Evolutionary conservation across 2,329 filamentous ascomycete genomes (phyloP), one percentile per base, ranked within the genome.

Genomic region (Botrytis deweyae): DNA sequence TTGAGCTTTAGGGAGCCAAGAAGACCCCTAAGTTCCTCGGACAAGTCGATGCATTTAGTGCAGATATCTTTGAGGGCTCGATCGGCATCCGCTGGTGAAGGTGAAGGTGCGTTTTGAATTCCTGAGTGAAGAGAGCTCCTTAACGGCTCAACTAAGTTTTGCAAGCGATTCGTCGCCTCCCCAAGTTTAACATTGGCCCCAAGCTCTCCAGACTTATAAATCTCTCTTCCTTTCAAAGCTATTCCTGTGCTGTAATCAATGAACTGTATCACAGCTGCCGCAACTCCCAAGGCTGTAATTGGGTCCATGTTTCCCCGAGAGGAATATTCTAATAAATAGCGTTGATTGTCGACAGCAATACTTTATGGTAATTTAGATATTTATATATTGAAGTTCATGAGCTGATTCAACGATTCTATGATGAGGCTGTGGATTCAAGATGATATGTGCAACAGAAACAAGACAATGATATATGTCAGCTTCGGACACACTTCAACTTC

Each of bases 331-430:
- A 46, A 25, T 0, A 10, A 52, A 52, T 25, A 0, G 4, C 10
- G 49, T 52, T 52, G 5, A 52, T n/a, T 46, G 6, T 9, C 20
- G 14, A 22, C 7, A 3, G 3, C 18, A 46, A 46, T 46, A 46
- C 18, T 46, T 49, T 58, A 16, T 33, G 0, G 1, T 3, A 58
- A 14, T 18, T 29, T 29, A 58, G n/a, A 33, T 16, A 1, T 7
- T 29, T 58, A 33, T 18, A 58, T 9, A 16, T 4, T 58, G 1
- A 16, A 29, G 25, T 20, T 20, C 3, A 8, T 18, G n/a, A 33
- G 12, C 8, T 0, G 55, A 1, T 29, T 4, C 7, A 58, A 9
- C 2, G 3, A 29, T 18, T 1, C 4, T 3, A 20, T 58, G 22
- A 16, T 2, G 3, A 1, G 12, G 14, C 55, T 58, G 16, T 7